phyloP scores from a whole-genome alignment of 2,329 filamentous ascomycete genomes.

The Aspergillus sp. region DNA sequence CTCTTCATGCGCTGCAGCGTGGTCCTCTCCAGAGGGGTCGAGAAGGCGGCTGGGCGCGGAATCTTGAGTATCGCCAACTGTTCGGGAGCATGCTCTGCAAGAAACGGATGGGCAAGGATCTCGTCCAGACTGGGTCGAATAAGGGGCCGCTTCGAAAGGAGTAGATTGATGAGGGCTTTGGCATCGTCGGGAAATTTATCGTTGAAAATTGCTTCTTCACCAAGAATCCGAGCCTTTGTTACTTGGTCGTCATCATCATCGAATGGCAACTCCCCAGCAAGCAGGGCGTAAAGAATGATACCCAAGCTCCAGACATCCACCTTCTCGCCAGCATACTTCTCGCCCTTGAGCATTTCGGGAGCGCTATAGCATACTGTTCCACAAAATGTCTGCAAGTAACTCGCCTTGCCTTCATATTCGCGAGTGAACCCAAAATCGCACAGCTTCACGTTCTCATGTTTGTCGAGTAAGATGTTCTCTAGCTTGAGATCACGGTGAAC shows the following conservation, averaged over 20 bases:
- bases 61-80: conserved; percentile 88
- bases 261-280: conserved; percentile 83
- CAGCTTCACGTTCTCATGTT: conserved; percentile 94
- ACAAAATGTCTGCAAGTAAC: conserved; percentile 95
- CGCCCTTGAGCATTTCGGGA: conserved; percentile 96
- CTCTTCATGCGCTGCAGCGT: conserved; percentile 90
- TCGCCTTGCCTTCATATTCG: conserved; percentile 93
- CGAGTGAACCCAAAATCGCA: conserved; percentile 98
- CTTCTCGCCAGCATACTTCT: conserved; percentile 97
- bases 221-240: conserved; percentile 82
- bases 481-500: conserved; percentile 96
- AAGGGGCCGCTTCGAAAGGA: conserved; percentile 90
- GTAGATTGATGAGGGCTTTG: conserved; percentile 69
- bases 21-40: conserved; percentile 83
- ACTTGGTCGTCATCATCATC: conserved; percentile 92
- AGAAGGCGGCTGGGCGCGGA: conserved; percentile 77
- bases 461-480: conserved; percentile 94
- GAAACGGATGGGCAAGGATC: conserved; percentile 83
- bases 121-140: conserved; percentile 79
- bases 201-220: conserved; percentile 82
- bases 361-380: conserved; percentile 97
- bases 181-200: conserved; percentile 77
- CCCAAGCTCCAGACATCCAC: conserved; percentile 98
- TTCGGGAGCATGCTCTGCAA: conserved; percentile 80
- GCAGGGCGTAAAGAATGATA: conserved; percentile 82